phyloP scores from a whole-genome alignment of 2,329 filamentous ascomycete species.

The Arachnomyces sp. region DNA sequence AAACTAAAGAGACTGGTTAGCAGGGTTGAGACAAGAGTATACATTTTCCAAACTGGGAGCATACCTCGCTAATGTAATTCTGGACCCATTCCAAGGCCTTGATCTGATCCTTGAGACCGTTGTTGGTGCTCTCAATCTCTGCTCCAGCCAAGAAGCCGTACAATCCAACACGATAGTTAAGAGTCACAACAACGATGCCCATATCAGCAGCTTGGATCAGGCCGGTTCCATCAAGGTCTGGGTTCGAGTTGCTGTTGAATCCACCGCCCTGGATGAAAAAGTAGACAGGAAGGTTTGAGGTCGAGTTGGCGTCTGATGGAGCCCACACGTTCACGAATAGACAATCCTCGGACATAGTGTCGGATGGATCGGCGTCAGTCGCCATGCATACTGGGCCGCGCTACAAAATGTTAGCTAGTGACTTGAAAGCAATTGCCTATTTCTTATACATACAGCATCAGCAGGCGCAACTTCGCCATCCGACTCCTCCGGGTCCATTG shows the following conservation, averaged over 20 bases:
- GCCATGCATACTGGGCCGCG: slow-evolving; percentile 54
- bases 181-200: slow-evolving; percentile 59
- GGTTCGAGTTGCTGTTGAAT: slow-evolving; percentile 51
- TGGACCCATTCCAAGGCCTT: slow-evolving; percentile 64
- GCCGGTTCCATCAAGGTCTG: slow-evolving; percentile 53
- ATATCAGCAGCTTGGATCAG: slow-evolving; percentile 52
- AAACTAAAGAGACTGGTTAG: slow-evolving; percentile 39
- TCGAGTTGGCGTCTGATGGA: slow-evolving; percentile 21
- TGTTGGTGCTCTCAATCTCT: slow-evolving; percentile 53
- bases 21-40: neutral
- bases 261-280: slow-evolving; percentile 55
- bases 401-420: slow-evolving; percentile 18
- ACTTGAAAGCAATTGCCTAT: neutral
- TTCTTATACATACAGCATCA: too few relatives aligned
- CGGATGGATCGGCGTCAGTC: slow-evolving; percentile 53
- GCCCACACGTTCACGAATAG: slow-evolving; percentile 36
- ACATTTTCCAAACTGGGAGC: slow-evolving; percentile 1
- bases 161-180: slow-evolving; percentile 69
- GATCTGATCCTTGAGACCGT: slow-evolving; percentile 61
- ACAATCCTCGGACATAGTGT: slow-evolving; percentile 39
- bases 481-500: slow-evolving; percentile 50
- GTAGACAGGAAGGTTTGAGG: slow-evolving; percentile 55
- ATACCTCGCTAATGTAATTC: slow-evolving; percentile 48
- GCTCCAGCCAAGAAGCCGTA: slow-evolving; percentile 62
- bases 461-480: slow-evolving; percentile 15